Evolutionary conservation across 768 basidiomycete species (phyloP).

Genomic region (Hygrophorus russula): DNA sequence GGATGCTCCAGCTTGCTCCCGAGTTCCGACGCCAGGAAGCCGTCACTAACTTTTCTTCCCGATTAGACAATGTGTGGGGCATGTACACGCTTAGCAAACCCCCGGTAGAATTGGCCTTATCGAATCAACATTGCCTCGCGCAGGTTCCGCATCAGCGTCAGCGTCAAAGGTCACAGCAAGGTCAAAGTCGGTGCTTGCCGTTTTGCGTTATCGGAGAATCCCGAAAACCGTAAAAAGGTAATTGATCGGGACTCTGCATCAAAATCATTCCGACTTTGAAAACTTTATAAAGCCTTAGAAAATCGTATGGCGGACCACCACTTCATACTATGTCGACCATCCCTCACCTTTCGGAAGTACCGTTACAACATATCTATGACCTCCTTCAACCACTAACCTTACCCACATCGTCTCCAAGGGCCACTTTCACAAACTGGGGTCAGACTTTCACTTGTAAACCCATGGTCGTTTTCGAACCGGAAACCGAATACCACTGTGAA

Average conservation of each 20-base stretch:
- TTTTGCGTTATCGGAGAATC: constrained; percentile 5
- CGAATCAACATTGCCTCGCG: too few species aligned
- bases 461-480: constrained; percentile 65
- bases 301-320: constrained; percentile 18
- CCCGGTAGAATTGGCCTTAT: too few species aligned
- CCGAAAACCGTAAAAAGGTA: not conserved
- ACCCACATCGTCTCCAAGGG: constrained; percentile 23
- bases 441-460: constrained; percentile 65
- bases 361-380: constrained; percentile 36
- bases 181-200: not conserved
- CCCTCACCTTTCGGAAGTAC: constrained; percentile 22
- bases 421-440: constrained; percentile 80
- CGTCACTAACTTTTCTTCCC: too few species aligned
- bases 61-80: too few species aligned
- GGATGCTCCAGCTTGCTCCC: too few species aligned
- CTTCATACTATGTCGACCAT: constrained; percentile 24
- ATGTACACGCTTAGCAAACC: too few species aligned
- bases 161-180: too few species aligned
- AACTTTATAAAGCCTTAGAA: constrained; percentile 27
- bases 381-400: constrained; percentile 47
- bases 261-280: constrained; percentile 10
- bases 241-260: too few species aligned
- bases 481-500: constrained; percentile 53
- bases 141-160: too few species aligned
- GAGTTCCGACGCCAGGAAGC: too few species aligned